Evolutionary conservation across 225 moss, liverwort and hornwort species (phyloP).

Genomic region (Bryum argenteum): DNA sequence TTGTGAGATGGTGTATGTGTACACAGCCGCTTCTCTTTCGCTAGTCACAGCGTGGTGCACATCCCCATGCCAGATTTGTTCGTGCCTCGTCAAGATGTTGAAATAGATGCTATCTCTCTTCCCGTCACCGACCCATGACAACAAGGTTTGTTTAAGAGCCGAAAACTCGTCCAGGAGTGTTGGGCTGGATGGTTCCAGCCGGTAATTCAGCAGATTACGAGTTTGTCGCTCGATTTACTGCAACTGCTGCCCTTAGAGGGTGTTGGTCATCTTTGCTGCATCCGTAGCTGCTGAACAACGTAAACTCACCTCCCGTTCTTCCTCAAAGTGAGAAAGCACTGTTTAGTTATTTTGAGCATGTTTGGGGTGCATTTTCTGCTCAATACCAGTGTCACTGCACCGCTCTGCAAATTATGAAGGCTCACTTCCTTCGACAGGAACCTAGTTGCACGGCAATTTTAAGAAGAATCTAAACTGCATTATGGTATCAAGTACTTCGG

Average conservation of each 20-base stretch:
- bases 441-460: no score
- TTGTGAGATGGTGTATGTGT: constrained; percentile 23
- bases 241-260: constrained; percentile 58
- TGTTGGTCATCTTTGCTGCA: constrained; percentile 41
- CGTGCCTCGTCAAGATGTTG: constrained; percentile 39
- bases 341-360: constrained; percentile 37
- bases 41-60: constrained; percentile 57
- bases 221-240: constrained; percentile 56
- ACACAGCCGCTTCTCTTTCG: constrained; percentile 59
- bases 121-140: constrained; percentile 36
- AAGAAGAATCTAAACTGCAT: no score
- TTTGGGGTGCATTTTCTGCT: not conserved
- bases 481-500: no score
- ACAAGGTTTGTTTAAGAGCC: constrained; percentile 23
- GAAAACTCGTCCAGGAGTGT: constrained; percentile 17
- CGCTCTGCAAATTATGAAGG: constrained; percentile 10
- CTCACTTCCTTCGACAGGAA: not conserved
- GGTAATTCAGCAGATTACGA: constrained; percentile 60
- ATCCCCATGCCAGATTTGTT: constrained; percentile 58
- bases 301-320: constrained; percentile 26
- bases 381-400: not conserved
- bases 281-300: constrained; percentile 30
- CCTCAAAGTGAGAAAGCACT: constrained; percentile 50
- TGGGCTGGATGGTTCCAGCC: constrained; percentile 63
- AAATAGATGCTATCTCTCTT: not conserved